Conservation (phyloP, 2,329 filamentous ascomycete genomes). For the Daldinia sp. region DNA sequence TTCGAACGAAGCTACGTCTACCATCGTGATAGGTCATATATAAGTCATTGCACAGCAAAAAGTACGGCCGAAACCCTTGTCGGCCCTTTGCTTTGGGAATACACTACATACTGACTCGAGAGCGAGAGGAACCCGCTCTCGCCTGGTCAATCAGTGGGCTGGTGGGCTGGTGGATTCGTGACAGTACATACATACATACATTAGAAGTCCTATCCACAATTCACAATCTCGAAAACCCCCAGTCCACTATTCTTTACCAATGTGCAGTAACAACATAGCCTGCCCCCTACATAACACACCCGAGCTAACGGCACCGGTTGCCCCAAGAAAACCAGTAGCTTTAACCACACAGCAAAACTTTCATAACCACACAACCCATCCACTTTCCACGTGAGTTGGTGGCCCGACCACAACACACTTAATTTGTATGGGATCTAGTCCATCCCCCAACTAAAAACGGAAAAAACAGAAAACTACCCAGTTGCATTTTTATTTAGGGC, state of each 20-base stretch:
- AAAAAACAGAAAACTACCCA: too few relatives aligned
- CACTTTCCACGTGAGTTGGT: too few relatives aligned
- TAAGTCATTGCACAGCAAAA: slow-evolving; percentile 26
- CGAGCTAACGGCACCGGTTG: slow-evolving; percentile 30
- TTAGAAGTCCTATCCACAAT: too few relatives aligned
- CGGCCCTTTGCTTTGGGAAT: slow-evolving; percentile 31
- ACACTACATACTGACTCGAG: slow-evolving; percentile 28
- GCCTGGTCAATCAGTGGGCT: slow-evolving; percentile 11
- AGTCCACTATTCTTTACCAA: neutral
- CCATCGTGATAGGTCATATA: slow-evolving; percentile 30
- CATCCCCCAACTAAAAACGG: too few relatives aligned
- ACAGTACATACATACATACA: slow-evolving; percentile 10
- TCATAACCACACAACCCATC: too few relatives aligned
- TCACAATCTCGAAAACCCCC: too few relatives aligned
- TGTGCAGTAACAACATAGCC: slow-evolving; percentile 1
- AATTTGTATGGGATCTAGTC: too few relatives aligned
- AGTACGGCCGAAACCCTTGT: slow-evolving; percentile 37
- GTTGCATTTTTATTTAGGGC: too few relatives aligned
- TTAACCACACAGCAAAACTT: too few relatives aligned
- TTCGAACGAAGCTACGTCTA: slow-evolving; percentile 7
- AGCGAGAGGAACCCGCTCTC: neutral
- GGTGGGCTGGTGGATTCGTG: slow-evolving; percentile 10
- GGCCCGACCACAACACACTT: too few relatives aligned
- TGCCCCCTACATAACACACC: slow-evolving; percentile 11
- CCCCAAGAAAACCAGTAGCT: too few relatives aligned